A percentile compares a stretch with the other conserved stretches of the same genome.
Evolutionary conservation across 768 basidiomycete species (phyloP).

Genomic region (Amanita pallidorosea): DNA sequence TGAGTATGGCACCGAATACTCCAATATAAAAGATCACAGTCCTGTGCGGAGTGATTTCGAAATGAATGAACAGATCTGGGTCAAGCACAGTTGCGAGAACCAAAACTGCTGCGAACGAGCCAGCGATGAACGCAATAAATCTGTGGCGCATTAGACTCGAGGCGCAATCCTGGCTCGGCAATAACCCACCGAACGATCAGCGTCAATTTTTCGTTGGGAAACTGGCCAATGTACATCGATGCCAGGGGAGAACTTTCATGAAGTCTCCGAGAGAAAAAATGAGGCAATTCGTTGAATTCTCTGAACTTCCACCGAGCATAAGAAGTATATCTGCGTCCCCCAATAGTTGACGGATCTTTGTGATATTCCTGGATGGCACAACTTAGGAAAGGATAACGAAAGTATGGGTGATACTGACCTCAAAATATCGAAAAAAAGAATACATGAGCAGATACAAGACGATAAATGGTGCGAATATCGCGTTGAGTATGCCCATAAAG

Average conservation of each 20-base stretch:
- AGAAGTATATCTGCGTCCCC: constrained; percentile 85
- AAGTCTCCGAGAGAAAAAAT: constrained; percentile 79
- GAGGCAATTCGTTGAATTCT: constrained; percentile 97
- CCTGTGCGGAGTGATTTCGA: constrained; percentile 89
- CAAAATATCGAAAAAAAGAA: constrained; percentile 99
- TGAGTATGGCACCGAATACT: constrained; percentile 80
- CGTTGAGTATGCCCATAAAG: constrained; percentile 96
- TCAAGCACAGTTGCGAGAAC: constrained; percentile 87
- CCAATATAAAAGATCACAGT: constrained; percentile 91
- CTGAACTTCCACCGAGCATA: constrained; percentile 98
- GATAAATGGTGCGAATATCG: constrained; percentile 93
- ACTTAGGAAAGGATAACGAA: constrained; percentile 6
- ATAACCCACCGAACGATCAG: constrained; percentile 73
- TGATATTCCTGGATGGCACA: constrained; percentile 76
- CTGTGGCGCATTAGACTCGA: constrained; percentile 25
- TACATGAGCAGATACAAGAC: constrained; percentile 95
- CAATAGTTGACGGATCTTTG: constrained; percentile 94
- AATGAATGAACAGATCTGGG: constrained; percentile 86
- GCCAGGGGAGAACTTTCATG: constrained; percentile 85
- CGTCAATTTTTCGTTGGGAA: constrained; percentile 90
- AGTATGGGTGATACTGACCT: constrained; percentile 40
- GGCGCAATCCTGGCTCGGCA: neutral
- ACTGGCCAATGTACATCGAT: constrained; percentile 95
- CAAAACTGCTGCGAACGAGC: constrained; percentile 94
- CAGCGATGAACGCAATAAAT: constrained; percentile 92